A percentile compares a stretch with the other conserved stretches of the same genome.
Conservation (phyloP, 78 protist species). For the Fonticula alba region DNA sequence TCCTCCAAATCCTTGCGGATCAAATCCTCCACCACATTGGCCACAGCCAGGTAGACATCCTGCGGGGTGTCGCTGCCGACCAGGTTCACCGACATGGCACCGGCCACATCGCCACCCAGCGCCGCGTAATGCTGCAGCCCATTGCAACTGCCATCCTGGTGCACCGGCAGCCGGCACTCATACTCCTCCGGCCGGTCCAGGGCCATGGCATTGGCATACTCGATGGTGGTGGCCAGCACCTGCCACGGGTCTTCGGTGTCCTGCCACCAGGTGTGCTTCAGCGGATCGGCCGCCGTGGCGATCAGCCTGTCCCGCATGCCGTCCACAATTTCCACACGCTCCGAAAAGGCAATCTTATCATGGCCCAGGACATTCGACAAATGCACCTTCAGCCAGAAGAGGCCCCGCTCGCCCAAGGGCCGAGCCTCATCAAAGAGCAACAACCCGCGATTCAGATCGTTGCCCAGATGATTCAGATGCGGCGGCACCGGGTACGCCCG, state of each 20-base stretch:
- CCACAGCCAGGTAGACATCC: constrained; percentile 64
- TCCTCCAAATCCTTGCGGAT: too few relatives aligned
- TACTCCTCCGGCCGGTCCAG: constrained; percentile 17
- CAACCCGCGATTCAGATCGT: constrained; percentile 57
- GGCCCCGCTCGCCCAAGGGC: constrained; percentile 47
- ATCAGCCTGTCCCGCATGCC: constrained; percentile 15
- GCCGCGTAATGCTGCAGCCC: constrained; percentile 94
- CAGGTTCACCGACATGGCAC: constrained; percentile 64
- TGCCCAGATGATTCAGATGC: constrained; percentile 67
- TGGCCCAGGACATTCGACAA: constrained; percentile 67
- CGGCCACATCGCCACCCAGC: constrained; percentile 62
- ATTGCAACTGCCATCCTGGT: constrained; percentile 77
- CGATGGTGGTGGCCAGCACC: constrained; percentile 35
- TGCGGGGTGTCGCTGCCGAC: constrained; percentile 33
- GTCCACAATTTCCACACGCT: constrained; percentile 34
- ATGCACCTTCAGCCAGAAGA: constrained; percentile 70
- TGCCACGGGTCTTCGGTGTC: constrained; percentile 65
- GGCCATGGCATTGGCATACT: constrained; percentile 33
- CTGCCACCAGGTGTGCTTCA: constrained; percentile 40
- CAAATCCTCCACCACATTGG: constrained; percentile 19
- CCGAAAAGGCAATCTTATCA: constrained; percentile 50
- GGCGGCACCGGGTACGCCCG: constrained; percentile 85
- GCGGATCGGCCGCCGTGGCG: constrained; percentile 27
- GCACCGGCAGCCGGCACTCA: constrained; percentile 49
- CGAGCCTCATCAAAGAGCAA: constrained; percentile 35